Evolutionary conservation across 805 yeast species (phyloP).

Genomic region (Hanseniaspora occidentalis): DNA sequence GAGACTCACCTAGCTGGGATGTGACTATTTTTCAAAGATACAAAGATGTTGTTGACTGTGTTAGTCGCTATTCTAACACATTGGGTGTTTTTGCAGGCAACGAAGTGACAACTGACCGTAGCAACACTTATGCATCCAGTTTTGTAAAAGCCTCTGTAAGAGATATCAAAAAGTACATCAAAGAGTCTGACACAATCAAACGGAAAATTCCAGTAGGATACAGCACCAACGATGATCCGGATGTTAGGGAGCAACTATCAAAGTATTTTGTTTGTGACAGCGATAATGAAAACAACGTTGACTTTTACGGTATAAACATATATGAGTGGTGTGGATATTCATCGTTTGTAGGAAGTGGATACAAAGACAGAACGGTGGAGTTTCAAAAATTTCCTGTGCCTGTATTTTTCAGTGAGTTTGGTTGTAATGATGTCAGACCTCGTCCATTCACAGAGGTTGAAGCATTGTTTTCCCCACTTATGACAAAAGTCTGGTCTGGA

Average conservation of each 20-base stretch:
- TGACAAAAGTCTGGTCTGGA: slow-evolving; percentile 78
- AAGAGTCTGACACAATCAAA: slow-evolving; percentile 32
- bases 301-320: slow-evolving; percentile 77
- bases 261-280: slow-evolving; percentile 80
- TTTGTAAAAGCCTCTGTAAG: slow-evolving; percentile 94
- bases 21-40: slow-evolving; percentile 61
- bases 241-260: slow-evolving; percentile 67
- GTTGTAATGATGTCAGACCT: slow-evolving; percentile 57
- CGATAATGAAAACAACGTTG: slow-evolving; percentile 32
- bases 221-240: slow-evolving; percentile 80
- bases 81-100: slow-evolving; percentile 96
- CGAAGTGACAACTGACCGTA: slow-evolving; percentile 77
- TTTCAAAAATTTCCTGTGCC: slow-evolving; percentile 59
- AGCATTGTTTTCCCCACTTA: slow-evolving; percentile 48
- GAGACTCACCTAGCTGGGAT: slow-evolving; percentile 73
- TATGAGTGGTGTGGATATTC: slow-evolving; percentile 80
- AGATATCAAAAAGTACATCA: slow-evolving; percentile 70
- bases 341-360: slow-evolving; percentile 52
- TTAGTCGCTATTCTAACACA: slow-evolving; percentile 66
- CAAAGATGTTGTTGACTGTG: slow-evolving; percentile 66
- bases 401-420: slow-evolving; percentile 69
- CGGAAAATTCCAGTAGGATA: slow-evolving; percentile 88
- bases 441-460: slow-evolving; percentile 62
- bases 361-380: slow-evolving; percentile 46
- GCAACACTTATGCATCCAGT: slow-evolving; percentile 84